Evolutionary conservation across 768 basidiomycete species (phyloP), one percentile per base, ranked within the genome.

Genomic region (Boletus sp.): DNA sequence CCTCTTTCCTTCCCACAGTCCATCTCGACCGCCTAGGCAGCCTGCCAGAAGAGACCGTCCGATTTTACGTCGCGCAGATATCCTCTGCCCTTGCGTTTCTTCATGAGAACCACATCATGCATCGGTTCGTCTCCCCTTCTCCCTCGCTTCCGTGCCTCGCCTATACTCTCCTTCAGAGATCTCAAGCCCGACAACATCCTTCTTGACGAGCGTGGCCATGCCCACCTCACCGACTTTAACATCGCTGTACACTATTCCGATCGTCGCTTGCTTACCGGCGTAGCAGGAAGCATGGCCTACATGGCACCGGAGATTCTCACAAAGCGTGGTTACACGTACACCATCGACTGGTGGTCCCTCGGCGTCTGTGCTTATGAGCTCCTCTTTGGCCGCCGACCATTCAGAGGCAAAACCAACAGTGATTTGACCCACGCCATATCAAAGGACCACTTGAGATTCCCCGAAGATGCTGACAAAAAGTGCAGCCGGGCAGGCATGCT

Each of bases 241-340:
- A 99, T 99, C 54, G 96, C 96, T 15, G 93, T 98, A 7, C 96
- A 99, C 71, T 98, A 90, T 67, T 84, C 87, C 5, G 93, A 97
- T 53, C 81, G 90, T 52, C 82, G 88, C 54, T 74, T 93, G 33
- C 72, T 89, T 25, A 94, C 90, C 13, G 93, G 94, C 23, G 90
- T 99, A 0, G 96, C 96, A 23, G 96, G 96, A 9, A 96, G 93
- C 48, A 96, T 98, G 95, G 96, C 96, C 3, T 99, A 99, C 70
- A 99, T 99, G 96, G 95, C 88, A 39, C 88, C 87, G 3, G 86
- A 89, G 68, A 96, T 99, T 43, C 77, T 99, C 39, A 78, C 84
- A 42, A 97, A 97, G 71, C 85, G 90, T 56, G 96, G 96, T 15
- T 99, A 99, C 72, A 93, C 92, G 4, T 93, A 86, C 64, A 85